Base-by-base conservation (phyloP, 176 grass and related monocot species). In the Dendrocalamus sinicus region DNA sequence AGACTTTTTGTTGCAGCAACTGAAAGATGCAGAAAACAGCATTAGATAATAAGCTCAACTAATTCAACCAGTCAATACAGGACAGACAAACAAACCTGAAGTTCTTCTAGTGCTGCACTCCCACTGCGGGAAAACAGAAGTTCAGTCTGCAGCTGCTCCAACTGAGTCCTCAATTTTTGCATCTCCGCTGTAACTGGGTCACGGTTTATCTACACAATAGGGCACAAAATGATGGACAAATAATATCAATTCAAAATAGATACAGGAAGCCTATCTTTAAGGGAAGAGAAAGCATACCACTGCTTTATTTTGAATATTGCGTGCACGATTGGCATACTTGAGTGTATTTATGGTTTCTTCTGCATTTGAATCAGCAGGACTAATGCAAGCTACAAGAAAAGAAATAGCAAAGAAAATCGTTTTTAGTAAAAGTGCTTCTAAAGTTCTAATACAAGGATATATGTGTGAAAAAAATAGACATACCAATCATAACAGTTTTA, bases 271-370 rank as follows among this genome's bases (percentile, higher is more conserved):
- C 32, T n/a, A 70, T 55, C 9, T 46, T 77, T 20, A 43, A 43
- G 64, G 64, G 30, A 44, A 70, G 39, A 59, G 40, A 41, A 78
- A 85, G 54, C 84, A 87, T 93, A 96, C 89, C 92, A 97, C 85
- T 26, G 94, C 91, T 88, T 94, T 97, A 50, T 97, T 97, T 70
- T 93, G 91, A 71, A 97, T 97, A 63, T 94, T 97, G 12, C 94
- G 85, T 47, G 94, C 91, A 78, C 91, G 94, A 81, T 97, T 93
- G 3, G 94, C 92, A 89, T 97, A 97, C 88, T 97, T 94, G 16
- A 97, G 89, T 74, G 91, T 94, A 45, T 97, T 97, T 78, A 97
- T 93, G 24, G 92, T 97, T 81, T 97, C 94, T 83, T 97, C 94
- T 17, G 91, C 92, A 88, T 93, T 97, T 59, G 83, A 79, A 88